phyloP scores from a whole-genome alignment of 352 stramenopile genomes.

The Phytophthora pini region DNA sequence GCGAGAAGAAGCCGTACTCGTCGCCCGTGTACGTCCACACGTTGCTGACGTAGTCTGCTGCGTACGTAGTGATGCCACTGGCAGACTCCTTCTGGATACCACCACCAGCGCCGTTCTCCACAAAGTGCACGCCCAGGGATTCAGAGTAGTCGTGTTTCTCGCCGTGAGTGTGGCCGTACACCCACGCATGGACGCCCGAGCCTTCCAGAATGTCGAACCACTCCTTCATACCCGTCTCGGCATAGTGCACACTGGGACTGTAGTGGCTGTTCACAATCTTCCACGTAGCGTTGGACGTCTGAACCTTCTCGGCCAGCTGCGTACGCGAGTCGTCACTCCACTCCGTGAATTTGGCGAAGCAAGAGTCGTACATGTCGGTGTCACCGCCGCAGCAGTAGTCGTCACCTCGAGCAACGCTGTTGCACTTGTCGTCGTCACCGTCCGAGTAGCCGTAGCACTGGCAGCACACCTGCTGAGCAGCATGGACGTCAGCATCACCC shows the following conservation, averaged over 20 bases:
- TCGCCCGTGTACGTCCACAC: constrained; percentile 68
- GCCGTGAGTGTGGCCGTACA: constrained; percentile 73
- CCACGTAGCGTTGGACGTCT: constrained; percentile 63
- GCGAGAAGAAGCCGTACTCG: constrained; percentile 77
- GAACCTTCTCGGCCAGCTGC: constrained; percentile 47
- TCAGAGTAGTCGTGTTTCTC: constrained; percentile 80
- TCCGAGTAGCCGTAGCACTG: constrained; percentile 71
- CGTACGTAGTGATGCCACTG: constrained; percentile 66
- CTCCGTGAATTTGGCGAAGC: constrained; percentile 58
- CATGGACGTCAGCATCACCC: constrained; percentile 63
- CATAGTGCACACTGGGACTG: constrained; percentile 61
- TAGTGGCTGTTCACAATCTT: constrained; percentile 81
- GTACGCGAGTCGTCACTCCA: constrained; percentile 74
- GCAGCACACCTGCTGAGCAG: constrained; percentile 60
- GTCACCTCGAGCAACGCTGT: constrained; percentile 53
- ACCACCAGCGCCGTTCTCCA: constrained; percentile 80
- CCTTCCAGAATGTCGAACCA: constrained; percentile 61
- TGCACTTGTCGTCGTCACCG: constrained; percentile 50
- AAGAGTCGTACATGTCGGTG: constrained; percentile 59
- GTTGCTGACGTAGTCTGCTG: constrained; percentile 60
- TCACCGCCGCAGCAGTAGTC: constrained; percentile 61
- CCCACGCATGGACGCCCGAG: constrained; percentile 46
- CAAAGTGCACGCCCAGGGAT: constrained; percentile 66
- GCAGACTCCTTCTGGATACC: constrained; percentile 81
- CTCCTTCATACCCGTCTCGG: constrained; percentile 38